A percentile compares a stretch with the other conserved stretches of the same genome.
phyloP scores from a whole-genome alignment of 2,329 filamentous ascomycete genomes.

The Aaosphaeria arxii region DNA sequence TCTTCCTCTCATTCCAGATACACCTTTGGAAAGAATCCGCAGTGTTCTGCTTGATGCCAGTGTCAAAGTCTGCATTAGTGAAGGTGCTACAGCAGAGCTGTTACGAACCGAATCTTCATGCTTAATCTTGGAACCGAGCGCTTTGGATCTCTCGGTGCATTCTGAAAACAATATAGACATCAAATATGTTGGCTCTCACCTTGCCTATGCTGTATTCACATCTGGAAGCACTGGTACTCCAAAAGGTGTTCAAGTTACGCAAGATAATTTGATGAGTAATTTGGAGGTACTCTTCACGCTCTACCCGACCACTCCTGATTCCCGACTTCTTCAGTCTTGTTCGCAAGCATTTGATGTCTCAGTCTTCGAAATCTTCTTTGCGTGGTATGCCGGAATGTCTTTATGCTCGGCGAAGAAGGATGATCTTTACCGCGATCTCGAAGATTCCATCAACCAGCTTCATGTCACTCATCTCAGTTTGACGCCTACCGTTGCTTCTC shows the following conservation, averaged over 20 bases:
- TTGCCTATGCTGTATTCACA: conserved; percentile 79
- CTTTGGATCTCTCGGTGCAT: conserved; percentile 27
- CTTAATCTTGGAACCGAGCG: conserved; percentile 27
- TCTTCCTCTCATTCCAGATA: conserved; percentile 73
- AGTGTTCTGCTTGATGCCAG: conserved; percentile 62
- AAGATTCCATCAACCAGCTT: conserved; percentile 61
- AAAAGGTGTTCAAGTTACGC: conserved; percentile 76
- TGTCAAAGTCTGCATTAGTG: conserved; percentile 48
- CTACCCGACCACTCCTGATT: conserved; percentile 57
- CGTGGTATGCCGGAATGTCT: conserved; percentile 75
- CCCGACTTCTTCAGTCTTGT: conserved; percentile 75
- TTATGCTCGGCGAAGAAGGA: conserved; percentile 75
- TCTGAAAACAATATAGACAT: conserved; percentile 37
- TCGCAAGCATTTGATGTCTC: conserved; percentile 85
- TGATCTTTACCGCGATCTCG: conserved; percentile 69
- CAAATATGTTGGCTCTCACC: conserved; percentile 44
- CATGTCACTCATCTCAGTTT: conserved; percentile 76
- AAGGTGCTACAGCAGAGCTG: conserved; percentile 12
- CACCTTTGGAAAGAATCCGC: conserved; percentile 59
- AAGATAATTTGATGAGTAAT: conserved; percentile 73
- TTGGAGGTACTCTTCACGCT: conserved; percentile 62
- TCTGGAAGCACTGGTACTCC: conserved; percentile 79
- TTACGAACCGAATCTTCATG: conserved; percentile 6
- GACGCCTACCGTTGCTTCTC: conserved; percentile 78
- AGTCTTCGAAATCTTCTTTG: conserved; percentile 86